Percentiles rank a stretch among this genome's conserved stretches.
Evolutionary conservation across 768 basidiomycete species (phyloP).

Genomic region (Mycena crocata): DNA sequence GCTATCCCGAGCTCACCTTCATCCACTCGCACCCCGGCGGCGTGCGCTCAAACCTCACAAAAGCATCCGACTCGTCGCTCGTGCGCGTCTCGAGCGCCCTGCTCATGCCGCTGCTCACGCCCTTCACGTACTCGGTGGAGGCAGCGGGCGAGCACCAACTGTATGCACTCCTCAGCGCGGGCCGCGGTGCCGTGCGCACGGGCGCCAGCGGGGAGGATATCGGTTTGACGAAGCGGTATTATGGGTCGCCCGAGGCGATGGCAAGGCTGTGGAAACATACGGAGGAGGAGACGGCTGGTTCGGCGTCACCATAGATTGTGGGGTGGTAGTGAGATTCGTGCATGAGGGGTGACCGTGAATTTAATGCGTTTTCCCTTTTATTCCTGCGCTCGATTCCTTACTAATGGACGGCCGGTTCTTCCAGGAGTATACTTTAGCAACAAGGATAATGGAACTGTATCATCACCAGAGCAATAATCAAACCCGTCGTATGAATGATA

Average conservation of each 20-base stretch:
- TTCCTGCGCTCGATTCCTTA: too few relatives aligned
- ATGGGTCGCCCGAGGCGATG: slow-evolving; percentile 21
- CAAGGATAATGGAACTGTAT: too few relatives aligned
- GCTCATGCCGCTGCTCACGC: slow-evolving; percentile 17
- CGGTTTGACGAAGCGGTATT: slow-evolving; percentile 15
- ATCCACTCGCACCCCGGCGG: slow-evolving; percentile 47
- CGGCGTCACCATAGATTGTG: too few relatives aligned
- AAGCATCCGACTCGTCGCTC: slow-evolving; percentile 6
- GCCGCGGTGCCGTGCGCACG: slow-evolving; percentile 23
- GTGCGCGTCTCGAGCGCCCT: background rate
- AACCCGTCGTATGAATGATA: too few relatives aligned
- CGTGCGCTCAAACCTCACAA: slow-evolving; percentile 15
- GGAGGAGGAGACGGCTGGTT: slow-evolving; percentile 23
- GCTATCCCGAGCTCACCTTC: slow-evolving; percentile 48
- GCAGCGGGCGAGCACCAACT: slow-evolving; percentile 28
- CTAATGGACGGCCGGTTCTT: too few relatives aligned
- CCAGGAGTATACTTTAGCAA: too few relatives aligned
- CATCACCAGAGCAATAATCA: too few relatives aligned
- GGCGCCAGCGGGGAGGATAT: slow-evolving; percentile 23
- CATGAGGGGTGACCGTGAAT: too few relatives aligned
- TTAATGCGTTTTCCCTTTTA: too few relatives aligned
- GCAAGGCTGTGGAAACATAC: slow-evolving; percentile 30
- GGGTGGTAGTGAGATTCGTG: too few relatives aligned
- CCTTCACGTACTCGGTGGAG: slow-evolving; percentile 23
- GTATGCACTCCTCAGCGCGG: slow-evolving; percentile 24